Evolutionary conservation across 1,284 basidiomycete species (phyloP).

Genomic region (Rugosomyces carneus): DNA sequence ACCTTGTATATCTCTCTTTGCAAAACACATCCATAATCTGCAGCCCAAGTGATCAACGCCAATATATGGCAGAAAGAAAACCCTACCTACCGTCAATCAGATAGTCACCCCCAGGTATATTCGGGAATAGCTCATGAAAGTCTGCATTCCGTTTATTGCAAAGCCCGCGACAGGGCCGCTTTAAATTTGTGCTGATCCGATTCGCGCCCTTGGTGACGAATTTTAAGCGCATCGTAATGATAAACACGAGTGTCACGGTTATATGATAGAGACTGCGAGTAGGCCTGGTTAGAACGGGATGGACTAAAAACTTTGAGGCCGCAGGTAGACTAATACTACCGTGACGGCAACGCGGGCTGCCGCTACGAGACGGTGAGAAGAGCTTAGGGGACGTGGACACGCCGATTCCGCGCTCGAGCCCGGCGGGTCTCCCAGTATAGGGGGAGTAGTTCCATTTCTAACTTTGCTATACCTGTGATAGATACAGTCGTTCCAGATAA

Average conservation of each 20-base stretch:
- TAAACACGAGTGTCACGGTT: slow-evolving; percentile 17
- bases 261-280: slow-evolving; percentile 24
- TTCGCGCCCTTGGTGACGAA: slow-evolving; percentile 3
- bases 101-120: too few species aligned
- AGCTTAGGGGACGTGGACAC: slow-evolving; percentile 48
- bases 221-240: slow-evolving; percentile 17
- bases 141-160: slow-evolving; percentile 24
- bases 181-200: slow-evolving; percentile 15
- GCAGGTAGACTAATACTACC: slow-evolving; percentile 18
- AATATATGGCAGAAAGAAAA: too few species aligned
- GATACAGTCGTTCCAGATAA: slow-evolving; percentile 19
- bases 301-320: slow-evolving; percentile 18
- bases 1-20: too few species aligned
- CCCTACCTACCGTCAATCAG: too few species aligned
- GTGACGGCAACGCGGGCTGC: slow-evolving; percentile 17
- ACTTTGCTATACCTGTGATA: slow-evolving; percentile 16
- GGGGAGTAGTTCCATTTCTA: slow-evolving; percentile 37
- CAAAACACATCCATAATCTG: too few species aligned
- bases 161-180: too few species aligned
- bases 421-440: slow-evolving; percentile 56
- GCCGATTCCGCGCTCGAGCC: slow-evolving; percentile 50
- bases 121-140: too few species aligned
- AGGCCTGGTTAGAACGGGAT: slow-evolving; percentile 23
- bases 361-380: slow-evolving; percentile 16
- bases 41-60: slow-evolving; percentile 17